phyloP scores from a whole-genome alignment of 1,139 yeast genomes.

The Meyerozyma sp. region DNA sequence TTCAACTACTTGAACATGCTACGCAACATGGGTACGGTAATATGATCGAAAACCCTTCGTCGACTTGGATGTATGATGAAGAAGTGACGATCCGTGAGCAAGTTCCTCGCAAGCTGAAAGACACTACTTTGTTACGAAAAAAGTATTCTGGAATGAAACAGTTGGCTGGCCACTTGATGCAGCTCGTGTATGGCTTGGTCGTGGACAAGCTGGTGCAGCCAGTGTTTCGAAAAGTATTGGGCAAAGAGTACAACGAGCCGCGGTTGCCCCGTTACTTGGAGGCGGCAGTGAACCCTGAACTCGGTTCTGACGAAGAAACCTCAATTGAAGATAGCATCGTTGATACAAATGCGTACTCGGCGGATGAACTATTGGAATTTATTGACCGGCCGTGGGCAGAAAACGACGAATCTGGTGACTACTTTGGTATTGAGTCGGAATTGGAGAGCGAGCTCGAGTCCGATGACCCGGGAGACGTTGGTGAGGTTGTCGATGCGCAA shows the following conservation, averaged over 20 bases:
- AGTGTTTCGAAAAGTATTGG: conserved; percentile 4
- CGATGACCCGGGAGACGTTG: not conserved
- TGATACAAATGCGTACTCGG: not conserved
- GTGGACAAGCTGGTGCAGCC: conserved; percentile 8
- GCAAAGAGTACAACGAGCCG: not conserved
- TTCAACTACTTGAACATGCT: conserved; percentile 13
- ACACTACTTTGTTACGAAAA: conserved; percentile 18
- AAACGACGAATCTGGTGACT: conserved; percentile 44
- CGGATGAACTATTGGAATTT: not conserved
- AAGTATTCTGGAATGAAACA: conserved; percentile 16
- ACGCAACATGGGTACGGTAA: conserved; percentile 28
- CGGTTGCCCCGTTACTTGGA: not conserved
- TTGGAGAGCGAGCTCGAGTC: conserved; percentile 9
- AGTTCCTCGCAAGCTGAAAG: conserved; percentile 9
- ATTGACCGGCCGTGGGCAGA: conserved; percentile 19
- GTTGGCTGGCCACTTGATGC: conserved; percentile 16
- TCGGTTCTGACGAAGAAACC: conserved; percentile 1
- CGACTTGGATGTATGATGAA: conserved; percentile 18
- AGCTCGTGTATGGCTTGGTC: conserved; percentile 20
- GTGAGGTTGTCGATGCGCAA: not conserved
- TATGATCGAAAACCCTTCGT: conserved; percentile 25
- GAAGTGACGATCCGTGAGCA: conserved; percentile 5
- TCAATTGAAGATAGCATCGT: not conserved
- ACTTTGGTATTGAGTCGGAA: conserved; percentile 17
- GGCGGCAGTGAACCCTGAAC: not conserved